Evolutionary conservation across 371 early-diverging fungal genomes (phyloP), one percentile per base, ranked within the genome.

Genomic region (Saksenaea oblongispora): DNA sequence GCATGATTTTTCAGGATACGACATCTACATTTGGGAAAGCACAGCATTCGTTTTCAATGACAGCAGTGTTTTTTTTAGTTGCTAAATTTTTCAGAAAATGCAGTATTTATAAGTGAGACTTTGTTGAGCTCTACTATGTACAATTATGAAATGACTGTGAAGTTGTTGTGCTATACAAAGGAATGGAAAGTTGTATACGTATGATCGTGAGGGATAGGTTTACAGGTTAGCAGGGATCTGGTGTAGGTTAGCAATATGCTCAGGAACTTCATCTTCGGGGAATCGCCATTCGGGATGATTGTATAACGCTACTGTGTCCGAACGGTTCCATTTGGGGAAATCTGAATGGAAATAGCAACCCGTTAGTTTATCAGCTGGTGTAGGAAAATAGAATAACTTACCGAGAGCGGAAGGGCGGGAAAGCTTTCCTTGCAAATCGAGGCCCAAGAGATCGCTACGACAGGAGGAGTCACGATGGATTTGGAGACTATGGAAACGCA

Each of bases 261-360:
- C 62, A 54, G 73, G 73, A 11, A 73, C 66, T 53, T 72, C 47
- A 28, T 69, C 70, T 37, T 64, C 59, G 14, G 64, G 41, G 47
- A 69, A 75, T 58, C 67, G 69, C 72, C 75, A 72, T 67, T 72
- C 75, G 42, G 70, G 70, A 62, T 72, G 70, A 34, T 60, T 56
- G 62, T 72, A 72, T 18, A 75, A 55, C 28, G 60, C 64, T 24
- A 72, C 34, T 27, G 72, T 72, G 58, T 75, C 63, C 41, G 60
- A 53, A 14, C 37, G 56, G 13, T 70, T 56, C 75, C 75, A 75
- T 56, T 72, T 72, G 0, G 70, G 70, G 1, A 59, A 67, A 56
- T 75, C 75, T 70, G 58, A 42, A 59, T 5, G 44, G 26, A 37
- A 55, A 53, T 35, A 22, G 22, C 17, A 22, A 39, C 11, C n/a